Evolutionary conservation across 371 early-diverging fungal genomes (phyloP).

Genomic region (Mortierella sp.): DNA sequence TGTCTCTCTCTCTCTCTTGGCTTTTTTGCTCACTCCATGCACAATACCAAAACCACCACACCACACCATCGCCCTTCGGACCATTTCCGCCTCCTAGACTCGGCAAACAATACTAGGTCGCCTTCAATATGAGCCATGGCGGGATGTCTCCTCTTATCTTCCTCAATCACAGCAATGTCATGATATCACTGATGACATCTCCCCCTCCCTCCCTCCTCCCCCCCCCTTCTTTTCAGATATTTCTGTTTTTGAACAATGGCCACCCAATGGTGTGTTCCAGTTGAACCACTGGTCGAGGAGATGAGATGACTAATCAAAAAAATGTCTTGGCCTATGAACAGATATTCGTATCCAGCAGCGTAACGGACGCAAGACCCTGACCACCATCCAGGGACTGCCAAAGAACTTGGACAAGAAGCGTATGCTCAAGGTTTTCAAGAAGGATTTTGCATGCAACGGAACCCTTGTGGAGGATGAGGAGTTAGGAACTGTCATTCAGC

Average conservation of each 20-base stretch:
- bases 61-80: slow-evolving; percentile 10
- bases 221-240: not conserved
- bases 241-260: too few species aligned
- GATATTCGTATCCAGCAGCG: slow-evolving; percentile 98
- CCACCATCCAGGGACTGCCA: slow-evolving; percentile 93
- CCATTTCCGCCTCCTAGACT: too few species aligned
- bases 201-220: not conserved
- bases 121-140: too few species aligned
- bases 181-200: slow-evolving; percentile 74
- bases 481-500: slow-evolving; percentile 89
- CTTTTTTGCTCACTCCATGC: too few species aligned
- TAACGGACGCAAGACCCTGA: slow-evolving; percentile 96
- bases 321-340: too few species aligned
- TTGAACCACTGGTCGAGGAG: too few species aligned
- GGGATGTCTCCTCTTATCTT: too few species aligned
- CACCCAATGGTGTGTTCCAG: too few species aligned
- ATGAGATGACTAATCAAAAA: too few species aligned
- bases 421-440: slow-evolving; percentile 94
- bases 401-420: slow-evolving; percentile 86
- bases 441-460: slow-evolving; percentile 97
- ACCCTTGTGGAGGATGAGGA: slow-evolving; percentile 92
- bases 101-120: too few species aligned
- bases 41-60: too few species aligned
- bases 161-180: slow-evolving; percentile 68
- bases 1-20: too few species aligned